These are phyloP conservation scores for Batkoa obscura DNA, from an alignment of 371 early-diverging fungal genomes.

Conservation along the genomic window DNA sequence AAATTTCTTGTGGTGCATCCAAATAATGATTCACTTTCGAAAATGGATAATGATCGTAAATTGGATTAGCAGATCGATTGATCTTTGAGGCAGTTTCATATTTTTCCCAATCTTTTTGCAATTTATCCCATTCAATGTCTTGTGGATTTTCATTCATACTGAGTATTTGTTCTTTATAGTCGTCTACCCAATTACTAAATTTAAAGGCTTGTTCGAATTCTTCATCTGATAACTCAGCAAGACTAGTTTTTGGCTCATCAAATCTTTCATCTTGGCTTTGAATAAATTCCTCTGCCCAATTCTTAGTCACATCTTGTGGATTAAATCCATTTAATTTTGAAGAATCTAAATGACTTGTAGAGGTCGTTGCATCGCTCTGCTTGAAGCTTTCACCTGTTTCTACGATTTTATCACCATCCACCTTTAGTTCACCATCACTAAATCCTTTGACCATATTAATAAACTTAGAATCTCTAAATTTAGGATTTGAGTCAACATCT, in stretches of 20 bases:
- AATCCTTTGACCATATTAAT: slow-evolving; percentile 75
- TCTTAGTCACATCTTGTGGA: not conserved
- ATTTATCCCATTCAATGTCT: slow-evolving; percentile 54
- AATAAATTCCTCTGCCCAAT: slow-evolving; percentile 23
- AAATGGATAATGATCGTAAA: slow-evolving; percentile 58
- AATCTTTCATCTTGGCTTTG: slow-evolving; percentile 24
- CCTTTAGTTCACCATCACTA: slow-evolving; percentile 65
- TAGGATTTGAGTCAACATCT: slow-evolving; percentile 53
- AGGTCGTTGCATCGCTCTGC: slow-evolving; percentile 11
- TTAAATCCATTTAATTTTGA: slow-evolving; percentile 14
- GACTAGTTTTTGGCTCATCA: slow-evolving; percentile 26
- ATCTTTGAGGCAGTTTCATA: slow-evolving; percentile 24
- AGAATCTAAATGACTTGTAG: slow-evolving; percentile 19
- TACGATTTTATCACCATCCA: slow-evolving; percentile 71
- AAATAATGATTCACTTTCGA: slow-evolving; percentile 59
- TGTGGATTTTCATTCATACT: slow-evolving; percentile 36
- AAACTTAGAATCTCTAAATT: slow-evolving; percentile 80
- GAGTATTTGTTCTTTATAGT: slow-evolving; percentile 46
- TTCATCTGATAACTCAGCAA: slow-evolving; percentile 11
- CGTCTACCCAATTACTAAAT: slow-evolving; percentile 42
- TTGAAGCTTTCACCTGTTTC: slow-evolving; percentile 20
- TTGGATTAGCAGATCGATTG: slow-evolving; percentile 39
- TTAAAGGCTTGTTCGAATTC: slow-evolving; percentile 22
- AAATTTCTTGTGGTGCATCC: slow-evolving; percentile 18
- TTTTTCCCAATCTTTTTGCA: slow-evolving; percentile 62